A percentile compares a stretch with the other conserved stretches of the same genome.
Conservation (phyloP, 139 green algal species). For the Deuterostichococcus epilithicus region DNA sequence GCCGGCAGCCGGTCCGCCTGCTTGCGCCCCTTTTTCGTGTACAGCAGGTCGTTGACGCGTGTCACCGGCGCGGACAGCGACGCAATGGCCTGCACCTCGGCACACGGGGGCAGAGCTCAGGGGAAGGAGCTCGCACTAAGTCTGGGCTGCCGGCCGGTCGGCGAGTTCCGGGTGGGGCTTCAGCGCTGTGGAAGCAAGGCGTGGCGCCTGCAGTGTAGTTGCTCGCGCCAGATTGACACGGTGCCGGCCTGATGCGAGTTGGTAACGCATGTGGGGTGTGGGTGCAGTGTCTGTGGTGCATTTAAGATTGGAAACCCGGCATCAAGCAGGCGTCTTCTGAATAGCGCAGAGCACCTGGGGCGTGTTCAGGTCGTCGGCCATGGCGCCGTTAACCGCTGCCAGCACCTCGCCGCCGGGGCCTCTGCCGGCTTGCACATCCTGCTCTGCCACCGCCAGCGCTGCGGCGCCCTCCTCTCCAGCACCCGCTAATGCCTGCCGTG, state of each 20-base stretch:
- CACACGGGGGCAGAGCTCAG: too few relatives aligned
- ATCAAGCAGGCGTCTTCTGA: too few relatives aligned
- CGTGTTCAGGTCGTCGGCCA: constrained; percentile 92
- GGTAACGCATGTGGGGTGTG: too few relatives aligned
- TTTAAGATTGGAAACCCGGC: too few relatives aligned
- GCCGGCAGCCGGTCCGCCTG: constrained; percentile 23
- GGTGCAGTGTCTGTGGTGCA: too few relatives aligned
- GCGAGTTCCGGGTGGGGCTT: too few relatives aligned
- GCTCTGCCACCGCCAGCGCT: constrained; percentile 8
- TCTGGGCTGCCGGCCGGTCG: too few relatives aligned
- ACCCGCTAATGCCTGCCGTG: constrained; percentile 26
- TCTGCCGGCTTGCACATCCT: constrained; percentile 14
- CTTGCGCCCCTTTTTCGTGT: constrained; percentile 57
- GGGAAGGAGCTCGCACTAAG: too few relatives aligned
- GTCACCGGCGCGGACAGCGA: constrained; percentile 78
- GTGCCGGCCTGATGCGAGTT: too few relatives aligned
- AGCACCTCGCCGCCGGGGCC: constrained; percentile 2
- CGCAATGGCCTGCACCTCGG: constrained; percentile 49
- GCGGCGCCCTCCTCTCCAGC: constrained; percentile 6
- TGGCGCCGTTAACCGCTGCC: constrained; percentile 27
- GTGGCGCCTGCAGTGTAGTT: too few relatives aligned
- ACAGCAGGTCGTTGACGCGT: constrained; percentile 74
- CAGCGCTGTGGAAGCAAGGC: too few relatives aligned
- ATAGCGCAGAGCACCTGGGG: constrained; percentile 25
- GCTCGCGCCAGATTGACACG: too few relatives aligned